Evolutionary conservation across 768 basidiomycete species (phyloP), one percentile per base, ranked within the genome.

Genomic region (Boletus bicolor): DNA sequence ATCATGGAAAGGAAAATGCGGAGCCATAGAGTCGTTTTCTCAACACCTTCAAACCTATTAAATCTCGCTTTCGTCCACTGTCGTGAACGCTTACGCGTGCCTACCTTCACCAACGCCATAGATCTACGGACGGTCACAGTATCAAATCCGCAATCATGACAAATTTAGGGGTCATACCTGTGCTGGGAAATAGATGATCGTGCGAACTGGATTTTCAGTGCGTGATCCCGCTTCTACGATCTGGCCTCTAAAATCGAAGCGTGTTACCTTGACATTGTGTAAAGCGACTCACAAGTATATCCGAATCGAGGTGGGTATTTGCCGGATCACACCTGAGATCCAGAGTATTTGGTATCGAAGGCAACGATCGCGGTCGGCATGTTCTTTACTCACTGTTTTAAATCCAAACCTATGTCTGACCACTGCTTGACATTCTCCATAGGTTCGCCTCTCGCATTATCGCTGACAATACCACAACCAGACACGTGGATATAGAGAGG

Each of bases 401-500:
- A 34, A 52, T 68, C 64, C 49, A 79, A 69, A 38, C 67, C 71
- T 5, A 74, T 68, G 52, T 80, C 78, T 4, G 69, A 65, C 65
- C 75, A 77, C 34, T 63, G 63, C 17, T 67, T 68, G 56, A 75
- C 62, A 28, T 65, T 53, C 6, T 70, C 68, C 21, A 74, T 57
- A 17, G 60, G 59, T 57, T 77, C 75, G 12, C 78, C 77, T 24
- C 68, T 68, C 5, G 74, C 68, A 53, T 75, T 75, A 64, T 79
- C 75, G 51, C 72, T 72, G 35, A 72, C 45, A 44, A 79, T 72
- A 19, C 73, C 77, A 11, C 67, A 63, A 3, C 78, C 77, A 1
- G 77, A 78, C 19, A 77, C 63, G 39, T 80, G 77, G 45, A 79
- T 68, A 51, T 77, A 79, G 26, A 78, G 53, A 0, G 77, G 79